phyloP scores from a whole-genome alignment of 306 rosid genomes.

The Inga oerstediana region DNA sequence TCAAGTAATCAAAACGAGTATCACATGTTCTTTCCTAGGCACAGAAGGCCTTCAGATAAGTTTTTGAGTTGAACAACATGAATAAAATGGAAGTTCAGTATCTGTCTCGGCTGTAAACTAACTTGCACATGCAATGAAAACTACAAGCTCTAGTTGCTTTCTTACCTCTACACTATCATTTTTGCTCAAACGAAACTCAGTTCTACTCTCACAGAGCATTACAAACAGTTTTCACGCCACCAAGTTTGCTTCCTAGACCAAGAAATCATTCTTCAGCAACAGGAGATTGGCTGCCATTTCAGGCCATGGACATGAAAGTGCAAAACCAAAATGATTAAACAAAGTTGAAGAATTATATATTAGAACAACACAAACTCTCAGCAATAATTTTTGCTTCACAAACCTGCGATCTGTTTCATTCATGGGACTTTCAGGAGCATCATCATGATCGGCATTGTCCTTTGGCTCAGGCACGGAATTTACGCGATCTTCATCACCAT shows the following conservation, averaged over 20 bases:
- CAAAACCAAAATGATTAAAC: background rate
- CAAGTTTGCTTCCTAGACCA: slow-evolving; percentile 19
- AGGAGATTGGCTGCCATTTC: slow-evolving; percentile 72
- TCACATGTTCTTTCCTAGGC: background rate
- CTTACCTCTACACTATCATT: slow-evolving; percentile 28
- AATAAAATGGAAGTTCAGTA: background rate
- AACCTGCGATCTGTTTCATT: slow-evolving; percentile 78
- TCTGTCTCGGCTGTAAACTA: background rate
- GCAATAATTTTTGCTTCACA: slow-evolving; percentile 9
- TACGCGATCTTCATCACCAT: slow-evolving; percentile 62
- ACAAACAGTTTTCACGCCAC: slow-evolving; percentile 30
- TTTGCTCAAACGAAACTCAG: slow-evolving; percentile 31
- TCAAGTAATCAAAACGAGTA: too few species aligned
- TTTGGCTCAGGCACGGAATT: slow-evolving; percentile 55
- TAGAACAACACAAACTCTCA: background rate
- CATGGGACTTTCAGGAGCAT: slow-evolving; percentile 85
- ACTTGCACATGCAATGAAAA: background rate
- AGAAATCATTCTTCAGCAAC: slow-evolving; percentile 71
- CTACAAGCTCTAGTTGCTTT: slow-evolving; percentile 27
- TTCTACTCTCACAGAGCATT: slow-evolving; percentile 22
- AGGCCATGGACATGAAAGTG: background rate
- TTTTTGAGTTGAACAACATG: background rate
- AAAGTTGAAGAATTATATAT: background rate
- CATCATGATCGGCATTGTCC: slow-evolving; percentile 71
- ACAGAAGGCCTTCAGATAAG: background rate